Base-by-base conservation (phyloP, 2,329 filamentous ascomycete species). In the Leptosphaerulina australis region DNA sequence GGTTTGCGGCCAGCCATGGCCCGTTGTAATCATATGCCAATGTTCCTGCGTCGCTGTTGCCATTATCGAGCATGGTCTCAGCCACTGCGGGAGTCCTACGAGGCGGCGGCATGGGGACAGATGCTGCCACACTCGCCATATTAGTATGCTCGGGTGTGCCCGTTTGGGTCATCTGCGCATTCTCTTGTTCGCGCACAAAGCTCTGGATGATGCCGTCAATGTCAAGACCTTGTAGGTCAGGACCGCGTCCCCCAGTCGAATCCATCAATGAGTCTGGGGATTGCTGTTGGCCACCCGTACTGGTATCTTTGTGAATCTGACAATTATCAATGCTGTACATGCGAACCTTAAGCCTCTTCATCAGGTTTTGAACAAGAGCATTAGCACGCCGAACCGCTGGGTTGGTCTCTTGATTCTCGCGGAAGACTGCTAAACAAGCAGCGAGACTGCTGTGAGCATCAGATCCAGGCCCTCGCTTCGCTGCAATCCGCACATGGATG, bases 401-500 rank as follows among this genome's bases (percentile, higher is more conserved):
- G 18, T 81, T 81, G 0, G 78, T 81, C 50, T 78, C 77, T 39
- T 79, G 74, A 22, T 82, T 81, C 25, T 79, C 75, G 11, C 72
- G 61, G 18, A 82, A 79, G 0, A 81, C 74, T 0, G 71, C 71
- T 1, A 81, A 57, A 45, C 79, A 82, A 0, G 73, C 76, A 21
- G 72, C 69, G 0, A 81, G 53, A 22, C 48, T 65, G 21, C 49
- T 63, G 22, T 64, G 59, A 12, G 63, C 63, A 35, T 77, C 73
- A 3, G 74, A 69, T 0, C 75, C 78, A 0, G 69, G 68, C 0
- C 62, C 63, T 6, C 71, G 70, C 7, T 76, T 71, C 33, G 77
- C 76, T 3, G 80, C 77, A 0, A 80, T 79, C 3, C 79, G 78
- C 0, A 76, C 77, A 40, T 79, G 76, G 14, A 83, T 81, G 0